phyloP scores from a whole-genome alignment of 805 yeast genomes.

The Scheffersomyces ergatensis region DNA sequence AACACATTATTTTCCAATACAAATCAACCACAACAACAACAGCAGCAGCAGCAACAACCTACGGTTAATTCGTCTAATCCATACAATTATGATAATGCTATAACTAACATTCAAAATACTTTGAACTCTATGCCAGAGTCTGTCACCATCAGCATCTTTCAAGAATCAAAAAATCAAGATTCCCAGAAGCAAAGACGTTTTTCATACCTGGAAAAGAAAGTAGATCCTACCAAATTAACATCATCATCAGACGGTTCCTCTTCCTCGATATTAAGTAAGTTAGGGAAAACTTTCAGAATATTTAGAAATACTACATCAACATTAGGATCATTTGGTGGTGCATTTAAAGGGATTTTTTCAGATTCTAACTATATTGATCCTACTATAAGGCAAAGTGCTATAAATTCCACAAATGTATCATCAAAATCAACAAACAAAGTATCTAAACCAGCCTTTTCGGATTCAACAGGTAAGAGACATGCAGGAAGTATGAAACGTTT shows the following conservation, averaged over 20 bases:
- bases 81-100: conserved; percentile 24
- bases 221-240: conserved; percentile 1
- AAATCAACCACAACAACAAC: conserved; percentile 3
- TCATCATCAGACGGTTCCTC: not conserved
- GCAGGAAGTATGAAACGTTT: conserved; percentile 31
- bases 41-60: conserved; percentile 3
- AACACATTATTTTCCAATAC: not conserved
- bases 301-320: conserved; percentile 19
- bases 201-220: conserved; percentile 12
- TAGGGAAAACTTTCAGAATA: conserved; percentile 33
- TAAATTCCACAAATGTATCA: not conserved
- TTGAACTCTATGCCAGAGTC: conserved; percentile 29
- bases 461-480: conserved; percentile 10
- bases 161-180: conserved; percentile 8
- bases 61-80: conserved; percentile 19
- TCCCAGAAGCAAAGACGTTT: conserved; percentile 14
- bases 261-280: conserved; percentile 16
- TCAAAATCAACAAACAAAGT: not conserved
- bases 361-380: conserved; percentile 18
- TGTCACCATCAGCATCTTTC: conserved; percentile 26
- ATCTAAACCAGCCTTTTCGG: conserved; percentile 5
- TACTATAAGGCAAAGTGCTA: conserved; percentile 2
- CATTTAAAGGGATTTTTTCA: conserved; percentile 31
- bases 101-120: conserved; percentile 17
- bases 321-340: conserved; percentile 4